Base-by-base conservation (phyloP, 2,329 filamentous ascomycete genomes). In the Calonectria pauciramosa region DNA sequence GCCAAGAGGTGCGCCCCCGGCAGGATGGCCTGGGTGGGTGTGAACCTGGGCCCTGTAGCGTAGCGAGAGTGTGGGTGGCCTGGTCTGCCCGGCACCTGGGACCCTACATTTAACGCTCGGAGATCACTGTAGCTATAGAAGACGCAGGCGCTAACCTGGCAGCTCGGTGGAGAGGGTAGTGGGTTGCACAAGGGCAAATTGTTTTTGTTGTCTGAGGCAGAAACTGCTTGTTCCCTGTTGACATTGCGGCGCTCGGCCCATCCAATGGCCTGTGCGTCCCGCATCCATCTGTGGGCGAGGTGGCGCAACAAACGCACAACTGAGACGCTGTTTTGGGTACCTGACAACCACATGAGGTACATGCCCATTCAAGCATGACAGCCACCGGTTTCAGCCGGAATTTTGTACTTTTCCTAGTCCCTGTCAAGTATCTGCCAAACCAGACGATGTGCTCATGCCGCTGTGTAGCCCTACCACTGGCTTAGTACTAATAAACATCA, bases 1-100 rank as follows among this genome's bases (percentile, higher is more conserved):
- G 70, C 63, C 56, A 70, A 64, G 65, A 23, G 65, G 65, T 68
- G 65, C 49, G 44, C 65, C 65, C 47, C 65, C 65, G 52, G 51
- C 66, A 41, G 26, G 34, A 26, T 41, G 56, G 41, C 41, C 60
- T 49, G 60, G 60, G 60, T 47, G 38, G 60, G 60, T 44, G 60
- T 30, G 60, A 60, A 60, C 60, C 60, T 30, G 60, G 60, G 60
- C 38, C 51, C 60, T 64, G 60, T 44, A 30, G 60, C 41, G 28
- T n/a, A 34, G 41, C 18, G 38, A 64, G 41, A 49, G 60, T 34
- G 60, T 65, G 60, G 60, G 60, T 65, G 38, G 60, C 60, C 60
- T 65, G 60, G 56, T 38, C 56, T 63, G 56, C 56, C 56, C 38
- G 56, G 56, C 56, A 41, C 56, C 56, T 36, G 56, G 20, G 56